phyloP scores from a whole-genome alignment of 2,329 filamentous ascomycete species.

The Harringtonia lauricola region DNA sequence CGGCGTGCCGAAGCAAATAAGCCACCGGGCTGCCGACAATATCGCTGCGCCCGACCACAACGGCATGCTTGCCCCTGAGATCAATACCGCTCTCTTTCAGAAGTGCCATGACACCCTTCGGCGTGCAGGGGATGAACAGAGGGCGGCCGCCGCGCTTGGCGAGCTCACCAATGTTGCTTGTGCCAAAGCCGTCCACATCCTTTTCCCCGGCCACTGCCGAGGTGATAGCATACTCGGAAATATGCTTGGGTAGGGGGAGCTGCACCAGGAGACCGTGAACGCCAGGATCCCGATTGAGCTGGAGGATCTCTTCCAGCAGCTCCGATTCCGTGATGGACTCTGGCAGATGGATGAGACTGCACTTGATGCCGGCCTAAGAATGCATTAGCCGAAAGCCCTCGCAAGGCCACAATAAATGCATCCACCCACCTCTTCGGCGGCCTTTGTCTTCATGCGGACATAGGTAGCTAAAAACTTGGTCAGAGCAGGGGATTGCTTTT shows the following conservation, averaged over 20 bases:
- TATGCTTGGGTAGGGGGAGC: slow-evolving; percentile 76
- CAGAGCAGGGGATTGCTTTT: too few relatives aligned
- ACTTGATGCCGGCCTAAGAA: slow-evolving; percentile 76
- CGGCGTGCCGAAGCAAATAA: slow-evolving; percentile 87
- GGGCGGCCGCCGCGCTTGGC: slow-evolving; percentile 89
- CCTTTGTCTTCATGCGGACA: slow-evolving; percentile 99
- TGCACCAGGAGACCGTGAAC: slow-evolving; percentile 94
- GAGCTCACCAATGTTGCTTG: slow-evolving; percentile 88
- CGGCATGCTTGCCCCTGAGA: slow-evolving; percentile 80
- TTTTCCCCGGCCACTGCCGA: slow-evolving; percentile 88
- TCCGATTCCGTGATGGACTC: slow-evolving; percentile 75
- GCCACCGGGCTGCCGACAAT: slow-evolving; percentile 97
- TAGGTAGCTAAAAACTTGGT: slow-evolving; percentile 78
- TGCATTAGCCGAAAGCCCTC: not conserved
- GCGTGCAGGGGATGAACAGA: slow-evolving; percentile 88
- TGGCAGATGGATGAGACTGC: slow-evolving; percentile 74
- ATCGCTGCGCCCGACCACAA: slow-evolving; percentile 89
- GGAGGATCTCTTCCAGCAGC: slow-evolving; percentile 69
- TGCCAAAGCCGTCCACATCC: slow-evolving; percentile 95
- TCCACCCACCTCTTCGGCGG: slow-evolving; percentile 66
- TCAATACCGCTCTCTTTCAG: slow-evolving; percentile 75
- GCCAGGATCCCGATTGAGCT: slow-evolving; percentile 73
- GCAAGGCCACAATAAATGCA: not conserved
- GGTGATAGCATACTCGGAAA: slow-evolving; percentile 84
- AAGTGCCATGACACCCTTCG: slow-evolving; percentile 92